Base-by-base conservation (phyloP, 2,329 filamentous ascomycete species). In the Aspergillus ibericus region DNA sequence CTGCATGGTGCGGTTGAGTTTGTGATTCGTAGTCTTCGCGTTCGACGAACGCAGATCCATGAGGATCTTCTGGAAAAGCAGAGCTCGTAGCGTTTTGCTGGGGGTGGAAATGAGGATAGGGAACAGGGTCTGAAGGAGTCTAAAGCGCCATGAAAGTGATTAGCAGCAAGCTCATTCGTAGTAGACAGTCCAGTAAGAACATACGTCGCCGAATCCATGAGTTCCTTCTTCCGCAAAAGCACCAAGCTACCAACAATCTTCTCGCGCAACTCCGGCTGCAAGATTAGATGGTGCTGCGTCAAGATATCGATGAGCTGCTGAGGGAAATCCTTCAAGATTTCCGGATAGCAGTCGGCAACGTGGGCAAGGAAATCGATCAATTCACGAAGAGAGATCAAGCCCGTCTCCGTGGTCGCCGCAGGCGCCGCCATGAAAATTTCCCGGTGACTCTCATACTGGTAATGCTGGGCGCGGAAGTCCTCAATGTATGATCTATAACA, bases 281-380 rank as follows among this genome's bases (percentile, higher is more conserved):
- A 82, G 3, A 88, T 83, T 47, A 88, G 85, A 81, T 98, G 93
- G 72, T 98, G 92, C 66, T 88, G 82, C 49, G 86, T 86, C 48
- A 99, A 78, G 59, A 99, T 89, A 32, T 87, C 83, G 70, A 92
- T 92, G 50, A 99, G 81, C 63, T 96, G 90, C 42, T 88, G 83
- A 20, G 92, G 86, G 66, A 97, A 98, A 9, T 83, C 81, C 53
- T 82, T 82, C 1, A 92, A 93, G 61, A 93, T 84, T 59, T 89
- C 85, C 52, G 91, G 92, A 76, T 96, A 99, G 79, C 92, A 96
- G 72, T 97, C 93, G 72, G 93, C 90, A 61, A 96, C 90, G 77
- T 99, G 95, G 18, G 93, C 88, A 67, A 98, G 88, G 68, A 99
- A 90, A 71, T 98, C 93, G 68, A 99, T 90, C 66, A 96, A 84